These are phyloP conservation scores for Cicer judaicum DNA, from an alignment of 306 rosid species.

Conservation along the genomic window DNA sequence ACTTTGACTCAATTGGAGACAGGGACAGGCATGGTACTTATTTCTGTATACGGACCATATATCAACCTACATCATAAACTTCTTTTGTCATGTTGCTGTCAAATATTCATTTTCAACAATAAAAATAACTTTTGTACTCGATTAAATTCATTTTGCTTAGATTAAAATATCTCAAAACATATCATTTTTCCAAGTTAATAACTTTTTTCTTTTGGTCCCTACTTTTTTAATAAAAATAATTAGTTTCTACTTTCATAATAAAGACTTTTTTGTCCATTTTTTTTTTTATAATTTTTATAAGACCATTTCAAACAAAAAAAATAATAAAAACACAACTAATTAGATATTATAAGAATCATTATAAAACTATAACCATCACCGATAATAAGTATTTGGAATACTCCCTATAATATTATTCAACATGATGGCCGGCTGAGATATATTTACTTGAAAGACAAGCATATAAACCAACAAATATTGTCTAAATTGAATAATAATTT, in stretches of 20 bases:
- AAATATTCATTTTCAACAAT: neutral
- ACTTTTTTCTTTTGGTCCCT: neutral
- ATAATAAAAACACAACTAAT: neutral
- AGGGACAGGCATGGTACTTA: constrained; percentile 26
- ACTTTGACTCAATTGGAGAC: neutral
- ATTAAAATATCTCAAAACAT: neutral
- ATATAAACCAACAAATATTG: too few relatives aligned
- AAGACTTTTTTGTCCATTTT: neutral
- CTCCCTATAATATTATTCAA: neutral
- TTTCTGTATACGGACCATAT: constrained; percentile 36
- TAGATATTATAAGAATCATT: neutral
- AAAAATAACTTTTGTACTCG: neutral
- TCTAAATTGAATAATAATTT: too few relatives aligned
- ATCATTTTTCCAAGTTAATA: neutral
- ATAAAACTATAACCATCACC: neutral
- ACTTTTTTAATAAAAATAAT: neutral
- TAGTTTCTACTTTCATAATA: neutral
- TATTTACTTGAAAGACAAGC: too few relatives aligned
- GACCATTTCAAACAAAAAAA: neutral
- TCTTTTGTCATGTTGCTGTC: constrained; percentile 3
- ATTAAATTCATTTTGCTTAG: too few relatives aligned
- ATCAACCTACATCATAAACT: neutral
- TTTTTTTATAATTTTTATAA: neutral
- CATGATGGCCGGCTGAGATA: neutral
- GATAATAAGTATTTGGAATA: neutral